Base-by-base conservation (phyloP, 2,329 filamentous ascomycete species). In the Fusarium tupiense region DNA sequence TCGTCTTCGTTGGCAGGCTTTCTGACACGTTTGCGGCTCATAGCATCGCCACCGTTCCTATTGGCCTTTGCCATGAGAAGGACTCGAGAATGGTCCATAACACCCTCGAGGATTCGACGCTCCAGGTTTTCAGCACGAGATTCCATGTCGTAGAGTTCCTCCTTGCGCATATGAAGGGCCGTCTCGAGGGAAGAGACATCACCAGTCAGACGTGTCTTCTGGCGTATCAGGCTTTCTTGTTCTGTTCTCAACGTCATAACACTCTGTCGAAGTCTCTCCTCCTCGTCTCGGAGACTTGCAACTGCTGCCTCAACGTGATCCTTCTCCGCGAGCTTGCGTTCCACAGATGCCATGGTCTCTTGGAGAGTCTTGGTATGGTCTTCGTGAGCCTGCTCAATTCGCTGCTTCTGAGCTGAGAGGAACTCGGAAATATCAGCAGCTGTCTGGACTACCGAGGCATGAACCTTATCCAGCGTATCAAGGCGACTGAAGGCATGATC, bases 41-140 rank as follows among this genome's bases (percentile, higher is more conserved):
- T 90, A 69, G 85, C 83, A 61, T 90, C 89, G 17, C 86, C 83
- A 17, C 83, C 83, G 49, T 67, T 73, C 76, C 86, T 86, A 75
- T 82, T 85, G 8, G 89, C 85, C 84, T 94, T 92, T 75, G 91
- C 87, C 86, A 96, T 93, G 66, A 98, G 89, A n/a, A 98, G 88
- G 33, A 96, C 91, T 12, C 96, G 93, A 26, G 96, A 98, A 81
- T 98, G 96, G 77, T 98, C 95, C 85, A 99, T 97, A 72, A 98
- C 94, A 33, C 96, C 95, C 75, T 98, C 96, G 38, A 99, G 86
- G 76, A 99, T 98, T 33, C 96, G 92, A 60, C 95, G 93, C 84
- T 99, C 96, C 31, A 99, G 87, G 8, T 91, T 90, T 81, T 98
- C 95, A 6, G 96, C 96, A 71, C 96, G 93, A 17, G 89, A 86